Base-by-base conservation (phyloP, 2,329 filamentous ascomycete genomes). In the Aureobasidium sp. region DNA sequence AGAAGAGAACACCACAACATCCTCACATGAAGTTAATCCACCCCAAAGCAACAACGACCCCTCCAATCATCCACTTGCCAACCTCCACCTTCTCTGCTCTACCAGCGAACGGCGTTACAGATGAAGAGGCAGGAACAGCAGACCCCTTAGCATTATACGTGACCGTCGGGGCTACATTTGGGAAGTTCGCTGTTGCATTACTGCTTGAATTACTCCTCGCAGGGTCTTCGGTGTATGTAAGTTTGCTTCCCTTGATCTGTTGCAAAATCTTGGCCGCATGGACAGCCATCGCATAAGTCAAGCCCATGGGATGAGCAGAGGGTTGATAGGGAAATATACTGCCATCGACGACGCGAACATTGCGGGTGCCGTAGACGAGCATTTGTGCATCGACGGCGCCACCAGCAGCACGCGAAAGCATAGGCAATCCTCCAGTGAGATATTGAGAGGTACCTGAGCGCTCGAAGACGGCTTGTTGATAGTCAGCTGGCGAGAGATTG, bases 271-370 rank as follows among this genome's bases (percentile, higher is more conserved):
- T 45, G 2, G 54, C 54, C 3, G 54, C 54, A n/a, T 59, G 42
- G 1, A 59, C 54, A 37, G 54, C 54, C 31, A 59, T 42, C 1
- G 54, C 42, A 39, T 59, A 59, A 8, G 54, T 59, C 42, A 59
- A 48, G 0, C 54, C 54, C 57, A 65, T 71, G 45, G 72, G 62
- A 69, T 75, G 72, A 11, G 71, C 72, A 48, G 68, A 68, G 14
- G 72, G 68, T 60, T 74, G 70, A 58, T 65, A 68, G 15, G 67
- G 67, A 5, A 75, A 66, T 1, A 71, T 62, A 52, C 71, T 71
- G n/a, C 71, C 72, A 68, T 75, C 72, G 8, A 70, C 70, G 1
- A 74, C 69, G 39, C 72, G 67, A 11, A 75, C 68, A 47, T 73
- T 73, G 7, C 44, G 22, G 9, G 67, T 68, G 6, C 72, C 73